Percentiles rank a stretch among this genome's conserved stretches.
Evolutionary conservation across 148 eudicot species (phyloP).

Genomic region (Salicornia ramosissima): DNA sequence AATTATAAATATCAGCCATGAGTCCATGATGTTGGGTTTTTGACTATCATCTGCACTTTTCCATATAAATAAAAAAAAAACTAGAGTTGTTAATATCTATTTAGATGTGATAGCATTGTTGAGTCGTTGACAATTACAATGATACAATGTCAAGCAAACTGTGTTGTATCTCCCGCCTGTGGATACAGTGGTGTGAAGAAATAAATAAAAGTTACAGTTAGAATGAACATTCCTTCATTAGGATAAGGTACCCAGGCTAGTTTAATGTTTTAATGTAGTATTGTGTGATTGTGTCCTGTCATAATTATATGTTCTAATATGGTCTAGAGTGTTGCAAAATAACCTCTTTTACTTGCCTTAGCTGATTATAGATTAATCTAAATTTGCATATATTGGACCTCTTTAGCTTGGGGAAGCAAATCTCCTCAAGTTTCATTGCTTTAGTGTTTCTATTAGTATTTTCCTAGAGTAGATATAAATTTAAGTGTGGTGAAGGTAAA

Average conservation of each 20-base stretch:
- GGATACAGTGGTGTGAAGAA: not conserved
- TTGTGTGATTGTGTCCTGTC: not conserved
- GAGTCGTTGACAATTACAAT: no score
- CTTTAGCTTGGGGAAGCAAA: no score
- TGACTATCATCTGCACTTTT: not conserved
- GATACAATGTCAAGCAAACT: no score
- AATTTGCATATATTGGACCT: not conserved
- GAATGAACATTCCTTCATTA: not conserved
- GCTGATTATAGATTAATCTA: not conserved
- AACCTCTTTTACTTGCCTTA: not conserved
- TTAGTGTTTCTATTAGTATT: no score
- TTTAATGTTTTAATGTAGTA: not conserved
- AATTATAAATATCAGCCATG: not conserved
- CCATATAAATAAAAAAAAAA: no score
- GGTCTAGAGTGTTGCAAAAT: not conserved
- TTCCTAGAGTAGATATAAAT: no score
- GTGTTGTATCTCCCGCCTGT: no score
- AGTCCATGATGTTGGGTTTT: no score
- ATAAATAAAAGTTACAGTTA: not conserved
- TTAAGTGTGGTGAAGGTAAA: no score
- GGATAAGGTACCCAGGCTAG: not conserved
- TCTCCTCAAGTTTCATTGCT: no score
- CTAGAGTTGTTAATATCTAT: no score
- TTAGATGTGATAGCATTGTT: no score
- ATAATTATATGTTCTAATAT: not conserved